A percentile compares a stretch with the other conserved stretches of the same genome.
Conservation (phyloP, 805 yeast species). For the Saccharomycopsis selenospora region DNA sequence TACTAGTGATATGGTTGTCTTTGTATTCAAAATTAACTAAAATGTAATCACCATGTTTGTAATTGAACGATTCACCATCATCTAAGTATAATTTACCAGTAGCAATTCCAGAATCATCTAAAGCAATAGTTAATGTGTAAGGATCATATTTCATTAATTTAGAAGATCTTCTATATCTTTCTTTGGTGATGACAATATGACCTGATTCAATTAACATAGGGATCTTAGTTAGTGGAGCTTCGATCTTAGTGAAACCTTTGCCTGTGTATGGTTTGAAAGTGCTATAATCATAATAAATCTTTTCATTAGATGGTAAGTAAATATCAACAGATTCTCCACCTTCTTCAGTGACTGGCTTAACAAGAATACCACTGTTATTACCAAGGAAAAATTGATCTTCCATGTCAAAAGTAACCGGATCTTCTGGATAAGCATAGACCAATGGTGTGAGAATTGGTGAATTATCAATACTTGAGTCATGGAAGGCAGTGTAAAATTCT, state of each 20-base stretch:
- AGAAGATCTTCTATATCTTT: constrained; percentile 73
- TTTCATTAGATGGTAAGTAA: constrained; percentile 37
- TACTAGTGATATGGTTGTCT: constrained; percentile 30
- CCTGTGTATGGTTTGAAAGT: constrained; percentile 31
- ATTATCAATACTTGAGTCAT: constrained; percentile 53
- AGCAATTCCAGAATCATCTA: constrained; percentile 43
- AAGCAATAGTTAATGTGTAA: constrained; percentile 62
- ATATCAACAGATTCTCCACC: constrained; percentile 34
- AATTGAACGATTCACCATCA: constrained; percentile 72
- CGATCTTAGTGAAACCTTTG: constrained; percentile 33
- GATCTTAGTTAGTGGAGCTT: constrained; percentile 48
- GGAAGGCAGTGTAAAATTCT: constrained; percentile 70
- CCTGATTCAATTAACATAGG: constrained; percentile 82
- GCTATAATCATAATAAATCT: constrained; percentile 46
- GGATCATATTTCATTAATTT: constrained; percentile 74
- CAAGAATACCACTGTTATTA: constrained; percentile 51
- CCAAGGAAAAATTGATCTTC: constrained; percentile 86
- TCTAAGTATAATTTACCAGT: constrained; percentile 64
- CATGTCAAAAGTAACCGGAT: constrained; percentile 42
- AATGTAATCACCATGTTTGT: constrained; percentile 37
- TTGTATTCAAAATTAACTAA: constrained; percentile 35
- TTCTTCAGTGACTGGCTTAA: constrained; percentile 70
- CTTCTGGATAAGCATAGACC: constrained; percentile 48
- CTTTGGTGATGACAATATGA: constrained; percentile 56
- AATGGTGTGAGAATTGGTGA: constrained; percentile 66